Percentiles rank a stretch among this genome's conserved stretches.
These are phyloP conservation scores for Pholiota microspora DNA, from an alignment of 768 basidiomycete species.

Conservation along the genomic window DNA sequence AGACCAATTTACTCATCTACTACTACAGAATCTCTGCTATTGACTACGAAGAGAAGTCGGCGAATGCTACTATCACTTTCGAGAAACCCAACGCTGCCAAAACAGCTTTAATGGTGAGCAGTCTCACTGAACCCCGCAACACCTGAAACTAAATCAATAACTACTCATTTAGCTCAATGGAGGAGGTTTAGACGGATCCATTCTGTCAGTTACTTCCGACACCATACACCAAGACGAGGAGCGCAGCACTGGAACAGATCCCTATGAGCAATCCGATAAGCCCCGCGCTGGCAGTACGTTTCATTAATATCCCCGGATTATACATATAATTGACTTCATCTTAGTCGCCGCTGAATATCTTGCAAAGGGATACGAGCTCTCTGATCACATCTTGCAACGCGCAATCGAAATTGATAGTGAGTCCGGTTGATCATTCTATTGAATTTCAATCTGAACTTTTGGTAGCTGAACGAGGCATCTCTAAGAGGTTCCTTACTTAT, in stretches of 20 bases:
- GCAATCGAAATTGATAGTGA: slow-evolving; percentile 80
- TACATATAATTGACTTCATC: slow-evolving; percentile 1
- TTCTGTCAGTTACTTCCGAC: slow-evolving; percentile 71
- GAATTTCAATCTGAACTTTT: background rate
- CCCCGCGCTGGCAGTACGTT: slow-evolving; percentile 78
- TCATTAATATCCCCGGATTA: background rate
- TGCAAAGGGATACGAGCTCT: slow-evolving; percentile 82
- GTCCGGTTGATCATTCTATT: background rate
- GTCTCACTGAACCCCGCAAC: background rate
- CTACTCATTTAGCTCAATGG: slow-evolving; percentile 65
- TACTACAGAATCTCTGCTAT: slow-evolving; percentile 60
- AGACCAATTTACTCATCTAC: background rate
- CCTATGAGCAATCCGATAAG: slow-evolving; percentile 85
- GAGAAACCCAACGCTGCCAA: slow-evolving; percentile 82
- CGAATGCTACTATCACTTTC: slow-evolving; percentile 71
- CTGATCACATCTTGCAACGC: slow-evolving; percentile 72
- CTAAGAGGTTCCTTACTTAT: slow-evolving; percentile 78
- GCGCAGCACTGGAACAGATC: slow-evolving; percentile 31
- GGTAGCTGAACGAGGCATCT: slow-evolving; percentile 83
- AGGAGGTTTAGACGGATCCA: slow-evolving; percentile 71
- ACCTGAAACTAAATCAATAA: background rate
- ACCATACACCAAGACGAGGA: slow-evolving; percentile 55
- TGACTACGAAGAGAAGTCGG: slow-evolving; percentile 38
- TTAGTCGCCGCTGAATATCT: slow-evolving; percentile 91
- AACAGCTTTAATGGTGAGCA: slow-evolving; percentile 76